Percentiles rank a stretch among this genome's conserved stretches.
Conservation (phyloP, 257 asterid genomes). For the Capsicum chinense region DNA sequence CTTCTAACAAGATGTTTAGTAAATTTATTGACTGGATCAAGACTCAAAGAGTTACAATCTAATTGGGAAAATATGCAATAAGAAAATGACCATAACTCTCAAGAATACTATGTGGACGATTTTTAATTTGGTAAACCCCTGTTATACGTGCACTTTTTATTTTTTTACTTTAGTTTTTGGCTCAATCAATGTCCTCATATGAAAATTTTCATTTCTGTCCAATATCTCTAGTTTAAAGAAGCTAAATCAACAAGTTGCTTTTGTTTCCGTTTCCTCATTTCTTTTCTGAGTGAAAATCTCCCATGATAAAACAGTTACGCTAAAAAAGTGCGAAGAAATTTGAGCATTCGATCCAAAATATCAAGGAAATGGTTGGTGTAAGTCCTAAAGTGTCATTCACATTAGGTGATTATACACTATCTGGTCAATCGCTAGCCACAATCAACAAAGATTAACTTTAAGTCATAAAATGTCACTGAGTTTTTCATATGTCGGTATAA, state of each 20-base stretch:
- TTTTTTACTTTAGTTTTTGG: not conserved
- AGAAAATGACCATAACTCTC: conserved; percentile 14
- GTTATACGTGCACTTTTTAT: not conserved
- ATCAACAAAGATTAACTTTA: not conserved
- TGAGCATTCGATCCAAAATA: not conserved
- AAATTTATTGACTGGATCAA: conserved; percentile 55
- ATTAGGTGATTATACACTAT: not conserved
- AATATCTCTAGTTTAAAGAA: not conserved
- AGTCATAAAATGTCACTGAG: no score
- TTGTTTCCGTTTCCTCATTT: not conserved
- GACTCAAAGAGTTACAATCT: conserved; percentile 5
- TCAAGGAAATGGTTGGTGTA: not conserved
- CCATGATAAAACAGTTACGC: not conserved
- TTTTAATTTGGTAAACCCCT: no score
- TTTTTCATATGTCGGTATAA: not conserved
- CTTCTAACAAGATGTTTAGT: conserved; percentile 43
- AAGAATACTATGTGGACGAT: conserved; percentile 5
- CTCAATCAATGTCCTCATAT: not conserved
- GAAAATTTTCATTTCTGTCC: not conserved
- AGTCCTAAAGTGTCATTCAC: no score
- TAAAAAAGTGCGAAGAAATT: not conserved
- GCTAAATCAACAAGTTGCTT: not conserved
- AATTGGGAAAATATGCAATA: not conserved
- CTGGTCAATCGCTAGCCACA: not conserved
- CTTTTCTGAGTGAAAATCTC: not conserved